Percentiles rank a stretch among this genome's conserved stretches.
Evolutionary conservation across 495 filamentous ascomycete species (phyloP).

Genomic region (Daldinia bambusicola): DNA sequence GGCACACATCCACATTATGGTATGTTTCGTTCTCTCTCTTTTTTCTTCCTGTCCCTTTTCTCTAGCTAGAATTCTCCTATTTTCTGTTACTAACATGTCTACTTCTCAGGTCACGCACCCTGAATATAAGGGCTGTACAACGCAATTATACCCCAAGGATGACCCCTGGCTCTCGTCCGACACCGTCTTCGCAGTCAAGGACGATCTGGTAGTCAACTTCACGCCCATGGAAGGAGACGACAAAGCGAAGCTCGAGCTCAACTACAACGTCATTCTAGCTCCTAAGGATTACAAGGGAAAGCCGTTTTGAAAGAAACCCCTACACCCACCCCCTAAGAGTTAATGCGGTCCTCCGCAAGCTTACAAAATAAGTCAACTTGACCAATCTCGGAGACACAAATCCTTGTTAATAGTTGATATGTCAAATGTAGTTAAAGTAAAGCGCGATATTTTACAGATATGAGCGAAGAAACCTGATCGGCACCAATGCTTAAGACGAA

Average conservation of each 20-base stretch:
- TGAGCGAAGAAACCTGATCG: not conserved
- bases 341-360: not conserved
- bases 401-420: constrained; percentile 4
- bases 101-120: constrained; percentile 55
- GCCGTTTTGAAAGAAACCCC: constrained; percentile 23
- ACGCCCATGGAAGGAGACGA: constrained; percentile 67
- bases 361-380: not conserved
- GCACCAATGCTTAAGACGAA: not conserved
- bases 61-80: not conserved
- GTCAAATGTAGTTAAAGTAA: not conserved
- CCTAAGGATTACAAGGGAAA: constrained; percentile 63
- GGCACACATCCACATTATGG: constrained; percentile 87
- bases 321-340: not conserved
- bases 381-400: not conserved
- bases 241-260: constrained; percentile 75
- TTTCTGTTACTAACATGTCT: constrained; percentile 7
- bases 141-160: constrained; percentile 79
- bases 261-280: constrained; percentile 68
- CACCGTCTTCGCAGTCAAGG: constrained; percentile 84
- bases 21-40: constrained; percentile 50
- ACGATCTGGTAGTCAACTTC: constrained; percentile 79
- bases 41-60: constrained; percentile 25
- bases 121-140: constrained; percentile 72
- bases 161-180: constrained; percentile 76
- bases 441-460: not conserved